Conservation (phyloP, 2,329 filamentous ascomycete species). For the Leptodontidium sp. region DNA sequence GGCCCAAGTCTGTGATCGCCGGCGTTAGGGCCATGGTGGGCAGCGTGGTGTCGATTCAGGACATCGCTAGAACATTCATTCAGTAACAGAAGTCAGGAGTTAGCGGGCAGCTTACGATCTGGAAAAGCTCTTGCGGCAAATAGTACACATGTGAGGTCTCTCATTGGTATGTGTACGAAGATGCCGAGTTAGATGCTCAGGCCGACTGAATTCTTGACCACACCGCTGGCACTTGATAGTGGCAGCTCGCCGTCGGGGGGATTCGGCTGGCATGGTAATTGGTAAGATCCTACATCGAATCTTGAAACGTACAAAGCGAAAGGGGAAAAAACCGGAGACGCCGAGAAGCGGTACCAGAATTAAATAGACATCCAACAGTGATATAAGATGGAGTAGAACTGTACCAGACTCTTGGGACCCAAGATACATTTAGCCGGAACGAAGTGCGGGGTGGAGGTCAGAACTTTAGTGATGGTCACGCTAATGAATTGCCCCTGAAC, state of each 20-base stretch:
- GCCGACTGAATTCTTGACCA: conserved; percentile 7
- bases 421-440: background rate
- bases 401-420: background rate
- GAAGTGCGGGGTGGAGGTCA: background rate
- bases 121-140: conserved; percentile 10
- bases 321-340: too few species aligned
- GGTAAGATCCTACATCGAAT: background rate
- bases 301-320: background rate
- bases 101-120: background rate
- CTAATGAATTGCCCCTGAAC: background rate
- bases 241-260: background rate
- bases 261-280: background rate
- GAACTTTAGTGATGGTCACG: background rate
- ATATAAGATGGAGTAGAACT: background rate
- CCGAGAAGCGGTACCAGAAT: too few species aligned
- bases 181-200: conserved; percentile 19
- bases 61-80: conserved; percentile 5
- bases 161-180: conserved; percentile 22
- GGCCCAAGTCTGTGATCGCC: background rate
- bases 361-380: background rate
- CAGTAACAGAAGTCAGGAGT: background rate
- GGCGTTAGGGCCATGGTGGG: conserved; percentile 9
- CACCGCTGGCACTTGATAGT: conserved; percentile 6
- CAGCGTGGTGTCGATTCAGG: conserved; percentile 9
- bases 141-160: background rate